Conservation (phyloP, 1,284 basidiomycete species). For the Rhodofomes roseus region DNA sequence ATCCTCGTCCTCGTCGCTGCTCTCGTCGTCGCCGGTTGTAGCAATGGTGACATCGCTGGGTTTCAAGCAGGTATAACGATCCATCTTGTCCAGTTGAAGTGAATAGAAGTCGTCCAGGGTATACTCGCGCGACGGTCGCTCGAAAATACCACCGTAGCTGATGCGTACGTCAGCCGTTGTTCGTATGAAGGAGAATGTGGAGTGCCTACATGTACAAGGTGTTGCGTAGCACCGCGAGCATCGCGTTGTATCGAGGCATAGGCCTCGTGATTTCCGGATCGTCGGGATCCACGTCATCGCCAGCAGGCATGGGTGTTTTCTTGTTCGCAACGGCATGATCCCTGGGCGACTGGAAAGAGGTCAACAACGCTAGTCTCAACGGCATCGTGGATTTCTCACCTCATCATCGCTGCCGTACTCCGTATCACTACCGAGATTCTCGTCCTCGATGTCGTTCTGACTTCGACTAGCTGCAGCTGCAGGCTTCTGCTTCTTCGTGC, state of each 20-base stretch:
- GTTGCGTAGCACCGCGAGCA: conserved; percentile 86
- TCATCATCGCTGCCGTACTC: conserved; percentile 26
- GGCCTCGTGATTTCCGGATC: conserved; percentile 75
- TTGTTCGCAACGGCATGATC: background rate
- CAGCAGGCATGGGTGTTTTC: background rate
- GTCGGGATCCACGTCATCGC: conserved; percentile 49
- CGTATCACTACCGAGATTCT: conserved; percentile 31
- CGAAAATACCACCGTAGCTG: conserved; percentile 87
- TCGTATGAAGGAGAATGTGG: background rate
- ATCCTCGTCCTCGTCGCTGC: conserved; percentile 49
- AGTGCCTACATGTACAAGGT: conserved; percentile 82
- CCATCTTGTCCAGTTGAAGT: conserved; percentile 78
- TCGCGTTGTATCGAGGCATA: conserved; percentile 84
- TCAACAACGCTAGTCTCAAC: too few species aligned
- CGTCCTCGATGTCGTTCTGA: conserved; percentile 30
- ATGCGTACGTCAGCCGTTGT: background rate
- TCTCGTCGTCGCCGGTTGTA: conserved; percentile 59
- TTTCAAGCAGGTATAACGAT: conserved; percentile 71
- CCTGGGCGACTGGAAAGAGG: background rate
- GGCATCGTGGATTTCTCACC: conserved; percentile 5
- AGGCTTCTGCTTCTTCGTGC: conserved; percentile 40
- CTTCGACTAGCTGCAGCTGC: conserved; percentile 17
- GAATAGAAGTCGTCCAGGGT: conserved; percentile 84
- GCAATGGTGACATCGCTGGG: conserved; percentile 59
- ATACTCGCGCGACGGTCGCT: conserved; percentile 77